phyloP scores from a whole-genome alignment of 768 basidiomycete species.

The Phlebiopsis gigantea region DNA sequence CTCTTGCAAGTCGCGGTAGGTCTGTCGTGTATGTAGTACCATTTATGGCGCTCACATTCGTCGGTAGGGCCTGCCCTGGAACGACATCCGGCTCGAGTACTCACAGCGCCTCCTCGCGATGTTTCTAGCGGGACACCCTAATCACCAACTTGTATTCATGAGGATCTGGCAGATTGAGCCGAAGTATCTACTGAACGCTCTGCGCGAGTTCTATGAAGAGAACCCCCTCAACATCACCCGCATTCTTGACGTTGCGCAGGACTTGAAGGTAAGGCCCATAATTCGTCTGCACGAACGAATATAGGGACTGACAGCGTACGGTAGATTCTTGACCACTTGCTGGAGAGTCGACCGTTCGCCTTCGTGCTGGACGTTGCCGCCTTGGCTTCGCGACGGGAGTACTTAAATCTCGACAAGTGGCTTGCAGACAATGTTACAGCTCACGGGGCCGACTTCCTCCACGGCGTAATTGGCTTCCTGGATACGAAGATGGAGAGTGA shows the following conservation, averaged over 20 bases:
- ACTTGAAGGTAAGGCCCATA: constrained; percentile 66
- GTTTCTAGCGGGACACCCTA: constrained; percentile 90
- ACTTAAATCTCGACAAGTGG: constrained; percentile 96
- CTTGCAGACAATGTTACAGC: constrained; percentile 78
- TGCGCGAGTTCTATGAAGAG: constrained; percentile 89
- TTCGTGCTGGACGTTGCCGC: constrained; percentile 94
- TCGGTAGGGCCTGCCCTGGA: constrained; percentile 73
- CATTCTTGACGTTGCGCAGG: constrained; percentile 92
- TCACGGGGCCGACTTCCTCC: constrained; percentile 83
- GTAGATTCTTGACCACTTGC: constrained; percentile 87
- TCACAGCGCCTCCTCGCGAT: constrained; percentile 78
- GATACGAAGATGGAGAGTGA: constrained; percentile 93
- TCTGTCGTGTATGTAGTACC: neutral
- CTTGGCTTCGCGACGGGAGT: constrained; percentile 87
- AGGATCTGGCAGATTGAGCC: constrained; percentile 91
- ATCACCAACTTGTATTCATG: constrained; percentile 96
- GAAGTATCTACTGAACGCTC: constrained; percentile 77
- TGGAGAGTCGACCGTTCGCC: constrained; percentile 83
- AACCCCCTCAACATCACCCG: constrained; percentile 90
- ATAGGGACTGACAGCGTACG: neutral
- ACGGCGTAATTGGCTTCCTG: constrained; percentile 82
- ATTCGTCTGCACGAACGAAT: neutral
- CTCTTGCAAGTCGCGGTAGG: constrained; percentile 80
- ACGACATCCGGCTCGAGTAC: constrained; percentile 82
- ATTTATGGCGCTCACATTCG: constrained; percentile 11